A percentile compares a stretch with the other conserved stretches of the same genome.
These are phyloP conservation scores for Astrephomene gubernaculifera DNA, from an alignment of 139 green algal genomes.

Conservation along the genomic window DNA sequence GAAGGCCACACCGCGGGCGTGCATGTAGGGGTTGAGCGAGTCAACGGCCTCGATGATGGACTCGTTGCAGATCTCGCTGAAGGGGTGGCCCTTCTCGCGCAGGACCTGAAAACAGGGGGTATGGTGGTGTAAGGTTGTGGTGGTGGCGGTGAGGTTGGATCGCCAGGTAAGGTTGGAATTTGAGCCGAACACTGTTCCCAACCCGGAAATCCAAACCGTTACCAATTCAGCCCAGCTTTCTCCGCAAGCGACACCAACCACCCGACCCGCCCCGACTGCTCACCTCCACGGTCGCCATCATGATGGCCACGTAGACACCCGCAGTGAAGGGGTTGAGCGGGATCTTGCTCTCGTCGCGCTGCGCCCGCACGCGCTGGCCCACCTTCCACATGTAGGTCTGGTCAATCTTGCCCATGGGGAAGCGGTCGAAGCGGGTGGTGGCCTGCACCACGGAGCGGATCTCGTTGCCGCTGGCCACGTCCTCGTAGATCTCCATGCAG, in stretches of 20 bases:
- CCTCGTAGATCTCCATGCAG: slow-evolving; percentile 98
- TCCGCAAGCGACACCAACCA: no score
- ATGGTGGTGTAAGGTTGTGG: no score
- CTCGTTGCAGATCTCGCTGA: slow-evolving; percentile 99
- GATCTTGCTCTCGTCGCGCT: slow-evolving; percentile 89
- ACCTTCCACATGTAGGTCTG: slow-evolving; percentile 98
- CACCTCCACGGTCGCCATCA: slow-evolving; percentile 97
- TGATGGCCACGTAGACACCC: slow-evolving; percentile 97
- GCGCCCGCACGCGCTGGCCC: slow-evolving; percentile 87
- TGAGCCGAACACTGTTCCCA: no score
- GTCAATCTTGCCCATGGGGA: slow-evolving; percentile 99
- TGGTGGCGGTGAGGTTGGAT: no score
- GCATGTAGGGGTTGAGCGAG: slow-evolving; percentile 99
- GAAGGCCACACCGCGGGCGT: slow-evolving; percentile 98
- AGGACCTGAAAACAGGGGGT: slow-evolving; percentile 60
- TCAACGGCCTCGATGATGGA: slow-evolving; percentile 98
- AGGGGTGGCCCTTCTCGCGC: slow-evolving; percentile 95
- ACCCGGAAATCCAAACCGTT: no score
- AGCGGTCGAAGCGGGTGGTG: slow-evolving; percentile 91
- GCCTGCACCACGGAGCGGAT: slow-evolving; percentile 97
- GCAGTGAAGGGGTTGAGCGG: slow-evolving; percentile 99
- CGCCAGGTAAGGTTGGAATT: no score
- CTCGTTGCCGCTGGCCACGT: slow-evolving; percentile 98
- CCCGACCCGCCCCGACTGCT: no score
- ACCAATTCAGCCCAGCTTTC: no score